Conservation (phyloP, 495 filamentous ascomycete genomes). For the Schizothecium vesticola region DNA sequence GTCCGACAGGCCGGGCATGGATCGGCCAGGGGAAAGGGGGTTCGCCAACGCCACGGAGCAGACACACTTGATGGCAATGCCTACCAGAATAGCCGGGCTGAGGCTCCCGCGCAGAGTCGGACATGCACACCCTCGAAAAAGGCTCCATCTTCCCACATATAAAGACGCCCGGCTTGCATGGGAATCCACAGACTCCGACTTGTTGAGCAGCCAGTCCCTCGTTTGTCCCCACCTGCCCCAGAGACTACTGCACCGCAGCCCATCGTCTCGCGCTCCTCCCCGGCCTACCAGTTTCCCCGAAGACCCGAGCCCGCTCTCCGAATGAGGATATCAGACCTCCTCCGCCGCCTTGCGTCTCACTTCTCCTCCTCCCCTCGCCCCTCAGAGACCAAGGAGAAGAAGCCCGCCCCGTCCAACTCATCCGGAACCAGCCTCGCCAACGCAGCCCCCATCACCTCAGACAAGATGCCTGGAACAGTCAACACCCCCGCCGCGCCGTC, state of each 20-base stretch:
- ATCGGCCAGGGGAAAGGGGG: constrained; percentile 8
- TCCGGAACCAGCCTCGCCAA: constrained; percentile 15
- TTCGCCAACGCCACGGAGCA: not conserved
- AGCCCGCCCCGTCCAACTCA: constrained; percentile 10
- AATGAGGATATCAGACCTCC: constrained; percentile 22
- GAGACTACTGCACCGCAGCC: not conserved
- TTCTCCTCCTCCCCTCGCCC: constrained; percentile 16
- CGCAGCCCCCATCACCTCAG: constrained; percentile 4
- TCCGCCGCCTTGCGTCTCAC: constrained; percentile 27
- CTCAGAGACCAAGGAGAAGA: constrained; percentile 19
- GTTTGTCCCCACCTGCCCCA: not conserved
- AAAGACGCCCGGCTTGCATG: not conserved
- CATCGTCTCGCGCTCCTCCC: constrained; percentile 4
- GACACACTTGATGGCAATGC: not conserved
- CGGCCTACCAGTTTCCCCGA: constrained; percentile 1
- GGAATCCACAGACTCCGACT: not conserved
- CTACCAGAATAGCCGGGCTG: constrained; percentile 10
- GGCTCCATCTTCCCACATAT: not conserved
- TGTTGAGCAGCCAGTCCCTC: not conserved
- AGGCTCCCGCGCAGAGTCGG: not conserved
- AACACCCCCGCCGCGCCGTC: not conserved
- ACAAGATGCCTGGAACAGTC: constrained; percentile 37
- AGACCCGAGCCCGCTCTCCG: not conserved
- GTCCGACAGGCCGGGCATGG: constrained; percentile 31
- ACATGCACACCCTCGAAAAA: not conserved